Evolutionary conservation across 1,139 yeast species (phyloP), one percentile per base, ranked within the genome.

Genomic region (Hemisphaericaspora subhashii): DNA sequence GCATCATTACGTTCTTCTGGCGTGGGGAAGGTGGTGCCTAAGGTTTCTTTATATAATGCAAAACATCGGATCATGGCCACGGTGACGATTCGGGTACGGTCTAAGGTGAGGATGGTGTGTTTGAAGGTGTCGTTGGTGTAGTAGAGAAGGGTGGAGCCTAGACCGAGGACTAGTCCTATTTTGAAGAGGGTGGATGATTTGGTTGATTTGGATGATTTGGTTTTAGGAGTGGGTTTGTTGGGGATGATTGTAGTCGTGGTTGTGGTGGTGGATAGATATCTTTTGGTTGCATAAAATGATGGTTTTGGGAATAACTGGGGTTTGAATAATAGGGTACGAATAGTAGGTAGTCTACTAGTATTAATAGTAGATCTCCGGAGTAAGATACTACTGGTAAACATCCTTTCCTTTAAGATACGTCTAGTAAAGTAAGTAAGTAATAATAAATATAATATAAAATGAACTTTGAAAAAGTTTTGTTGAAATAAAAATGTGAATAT

Each of bases 11-110:
- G 72, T 7, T 74, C 83, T n/a, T 74, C 76, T 1, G 67, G 70
- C 6, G 68, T 52, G 2, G 56, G 66, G 50, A 68, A 83, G 8
- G 72, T 67, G 9, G 54, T 62, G 14, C 67, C 70, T 30, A 90
- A 66, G 0, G 80, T 72, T 36, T 68, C 70, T 43, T 83, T 72
- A 61, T 92, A 92, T 28, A 81, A 63, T 38, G 69, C 66, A 52
- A 85, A 79, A 56, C 92, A 85, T 45, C 79, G 65, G 11, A 70
- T 46, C 3, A 87, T 80, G 3, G 92, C 89, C 7, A 72, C 59
- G 0, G 83, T 65, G 1, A 84, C 92, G 7, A 82, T 81, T 3
- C 80, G 73, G 1, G 81, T 78, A 43, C 95, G 68, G 42, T 77
- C 76, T 1, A 68, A 53, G 0, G 83, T 74, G 23, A 72, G 62